Conservation (phyloP, 306 rosid species). For the Ochetophila trinervis region DNA sequence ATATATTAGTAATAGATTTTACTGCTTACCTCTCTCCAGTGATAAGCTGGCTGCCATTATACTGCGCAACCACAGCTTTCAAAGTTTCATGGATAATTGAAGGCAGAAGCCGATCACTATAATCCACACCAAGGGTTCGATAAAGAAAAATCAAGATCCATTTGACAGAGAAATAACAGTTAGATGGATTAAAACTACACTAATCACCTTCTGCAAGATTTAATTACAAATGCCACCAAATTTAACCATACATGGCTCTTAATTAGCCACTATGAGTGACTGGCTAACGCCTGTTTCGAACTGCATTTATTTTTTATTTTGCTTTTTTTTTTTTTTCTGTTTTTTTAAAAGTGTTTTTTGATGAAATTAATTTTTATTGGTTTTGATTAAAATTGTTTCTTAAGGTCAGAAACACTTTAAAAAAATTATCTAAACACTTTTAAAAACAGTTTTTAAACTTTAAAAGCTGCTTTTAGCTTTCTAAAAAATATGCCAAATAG, state of each 20-base stretch:
- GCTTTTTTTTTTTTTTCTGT: no score
- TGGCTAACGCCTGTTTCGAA: no score
- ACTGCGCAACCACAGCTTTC: conserved; percentile 82
- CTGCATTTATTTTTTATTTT: no score
- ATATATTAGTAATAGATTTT: neutral
- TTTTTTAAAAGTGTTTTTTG: no score
- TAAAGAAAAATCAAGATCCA: conserved; percentile 30
- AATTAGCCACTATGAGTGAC: no score
- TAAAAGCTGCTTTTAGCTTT: no score
- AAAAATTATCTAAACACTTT: no score
- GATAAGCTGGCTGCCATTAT: conserved; percentile 86
- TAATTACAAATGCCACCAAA: neutral
- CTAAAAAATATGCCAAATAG: no score
- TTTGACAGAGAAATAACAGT: neutral
- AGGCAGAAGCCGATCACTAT: conserved; percentile 67
- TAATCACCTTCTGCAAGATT: neutral
- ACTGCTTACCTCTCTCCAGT: conserved; percentile 75
- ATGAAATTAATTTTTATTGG: no score
- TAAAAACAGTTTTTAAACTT: no score
- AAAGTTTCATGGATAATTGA: conserved; percentile 83
- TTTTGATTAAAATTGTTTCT: no score
- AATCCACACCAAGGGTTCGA: conserved; percentile 72
- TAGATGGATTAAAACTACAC: neutral
- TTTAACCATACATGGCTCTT: neutral
- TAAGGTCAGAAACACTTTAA: no score